These are phyloP conservation scores for Astragalus glycyphyllos DNA, from an alignment of 306 rosid genomes.

Conservation along the genomic window DNA sequence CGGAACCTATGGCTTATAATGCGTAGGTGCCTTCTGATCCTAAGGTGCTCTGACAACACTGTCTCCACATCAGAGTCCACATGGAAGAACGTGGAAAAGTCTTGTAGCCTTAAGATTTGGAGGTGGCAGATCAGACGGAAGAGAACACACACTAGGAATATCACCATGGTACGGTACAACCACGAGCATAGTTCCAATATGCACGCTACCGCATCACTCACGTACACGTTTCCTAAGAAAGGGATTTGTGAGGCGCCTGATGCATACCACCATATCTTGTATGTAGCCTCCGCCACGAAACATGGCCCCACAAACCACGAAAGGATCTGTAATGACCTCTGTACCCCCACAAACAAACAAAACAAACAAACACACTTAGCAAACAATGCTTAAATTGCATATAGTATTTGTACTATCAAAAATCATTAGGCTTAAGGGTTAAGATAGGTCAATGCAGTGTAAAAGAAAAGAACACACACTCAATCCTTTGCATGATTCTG, in stretches of 20 bases:
- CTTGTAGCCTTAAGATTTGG: constrained; percentile 81
- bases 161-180: constrained; percentile 74
- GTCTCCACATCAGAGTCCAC: constrained; percentile 77
- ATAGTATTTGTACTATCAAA: too few species aligned
- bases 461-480: too few species aligned
- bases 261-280: constrained; percentile 97
- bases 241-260: constrained; percentile 87
- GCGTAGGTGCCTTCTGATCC: constrained; percentile 77
- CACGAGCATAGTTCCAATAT: constrained; percentile 80
- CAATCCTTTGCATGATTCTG: neutral
- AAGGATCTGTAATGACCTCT: constrained; percentile 72
- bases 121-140: constrained; percentile 88
- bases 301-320: constrained; percentile 70
- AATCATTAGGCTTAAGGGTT: neutral
- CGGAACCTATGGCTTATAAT: constrained; percentile 93
- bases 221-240: constrained; percentile 64
- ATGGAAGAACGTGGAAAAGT: constrained; percentile 74
- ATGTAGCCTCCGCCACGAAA: constrained; percentile 71
- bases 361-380: too few species aligned
- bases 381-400: neutral
- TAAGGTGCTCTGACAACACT: constrained; percentile 77
- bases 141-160: constrained; percentile 84
- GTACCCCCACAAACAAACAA: neutral
- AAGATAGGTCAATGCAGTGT: neutral
- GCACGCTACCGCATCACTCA: constrained; percentile 73